Conservation (phyloP, 2,329 filamentous ascomycete genomes). For the Hypoxylon sp. region DNA sequence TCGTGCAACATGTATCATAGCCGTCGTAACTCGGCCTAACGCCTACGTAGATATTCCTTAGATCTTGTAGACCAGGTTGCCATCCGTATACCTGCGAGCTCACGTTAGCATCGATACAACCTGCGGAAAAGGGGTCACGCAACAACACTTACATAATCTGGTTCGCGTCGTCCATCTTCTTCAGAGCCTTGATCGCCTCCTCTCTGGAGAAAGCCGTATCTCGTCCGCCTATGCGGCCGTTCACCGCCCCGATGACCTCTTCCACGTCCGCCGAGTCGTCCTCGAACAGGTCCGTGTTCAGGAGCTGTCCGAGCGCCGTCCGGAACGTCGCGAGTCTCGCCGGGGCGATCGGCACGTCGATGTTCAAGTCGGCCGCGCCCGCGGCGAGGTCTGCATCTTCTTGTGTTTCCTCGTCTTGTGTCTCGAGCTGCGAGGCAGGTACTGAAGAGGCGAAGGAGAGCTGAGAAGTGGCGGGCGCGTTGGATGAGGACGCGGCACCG, state of each 20-base stretch:
- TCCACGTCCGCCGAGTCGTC: slow-evolving; percentile 83
- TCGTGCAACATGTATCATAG: slow-evolving; percentile 11
- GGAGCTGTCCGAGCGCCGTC: slow-evolving; percentile 80
- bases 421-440: slow-evolving; percentile 73
- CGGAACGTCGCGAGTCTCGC: slow-evolving; percentile 79
- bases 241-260: slow-evolving; percentile 80
- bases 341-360: slow-evolving; percentile 60
- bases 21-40: slow-evolving; percentile 10
- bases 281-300: slow-evolving; percentile 83
- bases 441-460: slow-evolving; percentile 81
- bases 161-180: slow-evolving; percentile 81
- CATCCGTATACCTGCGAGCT: slow-evolving; percentile 44
- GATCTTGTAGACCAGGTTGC: slow-evolving; percentile 47
- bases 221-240: slow-evolving; percentile 66
- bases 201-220: slow-evolving; percentile 70
- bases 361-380: slow-evolving; percentile 49
- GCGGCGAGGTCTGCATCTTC: slow-evolving; percentile 50
- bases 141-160: slow-evolving; percentile 82
- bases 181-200: slow-evolving; percentile 80
- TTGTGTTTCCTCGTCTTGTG: slow-evolving; percentile 53
- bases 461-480: slow-evolving; percentile 49
- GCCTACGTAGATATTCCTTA: slow-evolving; percentile 12
- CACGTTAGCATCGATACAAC: slow-evolving; percentile 29
- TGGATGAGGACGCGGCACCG: slow-evolving; percentile 46
- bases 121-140: too few species aligned